These are phyloP conservation scores for Saitozyma podzolica DNA, from an alignment of 768 basidiomycete genomes.

Conservation along the genomic window DNA sequence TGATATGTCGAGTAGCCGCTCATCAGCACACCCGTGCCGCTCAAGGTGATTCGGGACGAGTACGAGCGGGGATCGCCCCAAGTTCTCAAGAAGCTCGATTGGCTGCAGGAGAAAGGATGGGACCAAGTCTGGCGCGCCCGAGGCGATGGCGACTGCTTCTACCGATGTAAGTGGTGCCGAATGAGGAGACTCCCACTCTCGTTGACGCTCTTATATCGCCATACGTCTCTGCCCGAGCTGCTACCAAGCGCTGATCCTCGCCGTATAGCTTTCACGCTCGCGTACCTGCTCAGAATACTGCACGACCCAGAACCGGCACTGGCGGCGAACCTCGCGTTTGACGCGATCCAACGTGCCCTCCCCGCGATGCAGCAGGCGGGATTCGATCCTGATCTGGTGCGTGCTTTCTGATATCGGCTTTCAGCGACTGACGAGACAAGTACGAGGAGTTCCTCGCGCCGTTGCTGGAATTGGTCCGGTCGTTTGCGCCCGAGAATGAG, in stretches of 20 bases:
- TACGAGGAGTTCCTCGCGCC: conserved; percentile 67
- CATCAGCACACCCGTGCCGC: conserved; percentile 49
- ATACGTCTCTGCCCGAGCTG: no score
- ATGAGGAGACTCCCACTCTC: no score
- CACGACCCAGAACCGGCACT: conserved; percentile 55
- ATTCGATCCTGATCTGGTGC: conserved; percentile 67
- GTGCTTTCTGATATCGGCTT: conserved; percentile 35
- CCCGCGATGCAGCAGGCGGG: conserved; percentile 61
- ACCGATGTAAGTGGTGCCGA: conserved; percentile 64
- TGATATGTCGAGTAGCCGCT: conserved; percentile 35
- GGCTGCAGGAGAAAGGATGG: conserved; percentile 66
- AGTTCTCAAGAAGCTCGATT: conserved; percentile 75
- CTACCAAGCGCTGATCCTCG: neutral
- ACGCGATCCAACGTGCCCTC: conserved; percentile 59
- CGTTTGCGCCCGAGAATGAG: conserved; percentile 27
- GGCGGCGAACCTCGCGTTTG: conserved; percentile 60
- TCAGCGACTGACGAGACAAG: conserved; percentile 7
- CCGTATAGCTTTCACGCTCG: conserved; percentile 71
- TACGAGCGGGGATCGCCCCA: conserved; percentile 38
- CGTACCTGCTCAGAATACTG: conserved; percentile 73
- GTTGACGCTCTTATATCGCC: no score
- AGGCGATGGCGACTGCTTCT: conserved; percentile 83
- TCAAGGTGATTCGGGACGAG: conserved; percentile 46
- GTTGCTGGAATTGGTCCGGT: conserved; percentile 60
- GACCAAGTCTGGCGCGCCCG: conserved; percentile 67